Conservation (phyloP, 345 rosid genomes). For the Hevea brasiliensis region DNA sequence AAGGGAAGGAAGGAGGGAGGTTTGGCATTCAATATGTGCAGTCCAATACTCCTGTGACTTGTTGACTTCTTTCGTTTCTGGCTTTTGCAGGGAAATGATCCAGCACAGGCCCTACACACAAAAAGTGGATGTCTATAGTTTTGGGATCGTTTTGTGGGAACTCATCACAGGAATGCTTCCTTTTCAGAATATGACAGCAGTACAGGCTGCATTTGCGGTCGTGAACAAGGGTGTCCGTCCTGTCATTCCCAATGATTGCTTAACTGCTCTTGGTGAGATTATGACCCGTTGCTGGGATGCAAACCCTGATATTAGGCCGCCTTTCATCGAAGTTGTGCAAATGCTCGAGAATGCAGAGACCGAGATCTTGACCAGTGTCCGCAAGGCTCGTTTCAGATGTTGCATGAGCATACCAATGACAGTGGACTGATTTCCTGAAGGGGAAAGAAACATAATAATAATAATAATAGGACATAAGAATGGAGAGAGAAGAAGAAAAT, state of each 20-base stretch:
- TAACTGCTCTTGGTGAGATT: slow-evolving; percentile 29
- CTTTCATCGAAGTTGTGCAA: slow-evolving; percentile 23
- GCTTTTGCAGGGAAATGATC: slow-evolving; percentile 32
- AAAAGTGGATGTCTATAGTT: slow-evolving; percentile 36
- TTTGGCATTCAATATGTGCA: no score
- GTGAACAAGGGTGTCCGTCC: slow-evolving; percentile 35
- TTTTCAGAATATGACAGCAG: slow-evolving; percentile 38
- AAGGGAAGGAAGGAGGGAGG: no score
- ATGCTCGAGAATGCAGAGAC: slow-evolving; percentile 34
- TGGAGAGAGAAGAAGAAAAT: not conserved
- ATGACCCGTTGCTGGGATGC: slow-evolving; percentile 38
- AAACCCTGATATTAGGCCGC: slow-evolving; percentile 32
- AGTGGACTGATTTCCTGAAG: slow-evolving; percentile 16
- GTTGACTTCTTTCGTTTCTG: not conserved
- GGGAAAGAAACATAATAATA: not conserved
- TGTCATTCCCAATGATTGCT: slow-evolving; percentile 27
- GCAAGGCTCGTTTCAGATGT: slow-evolving; percentile 37
- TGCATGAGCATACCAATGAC: slow-evolving; percentile 35
- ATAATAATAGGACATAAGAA: not conserved
- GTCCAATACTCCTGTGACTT: no score
- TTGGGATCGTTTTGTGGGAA: slow-evolving; percentile 37
- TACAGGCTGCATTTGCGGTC: slow-evolving; percentile 38
- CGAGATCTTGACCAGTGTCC: slow-evolving; percentile 31
- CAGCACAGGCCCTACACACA: slow-evolving; percentile 37
- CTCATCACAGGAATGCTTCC: slow-evolving; percentile 33